Percentiles rank a stretch among this genome's conserved stretches.
phyloP scores from a whole-genome alignment of 2,329 filamentous ascomycete genomes.

The Penicillium brevicompactum region DNA sequence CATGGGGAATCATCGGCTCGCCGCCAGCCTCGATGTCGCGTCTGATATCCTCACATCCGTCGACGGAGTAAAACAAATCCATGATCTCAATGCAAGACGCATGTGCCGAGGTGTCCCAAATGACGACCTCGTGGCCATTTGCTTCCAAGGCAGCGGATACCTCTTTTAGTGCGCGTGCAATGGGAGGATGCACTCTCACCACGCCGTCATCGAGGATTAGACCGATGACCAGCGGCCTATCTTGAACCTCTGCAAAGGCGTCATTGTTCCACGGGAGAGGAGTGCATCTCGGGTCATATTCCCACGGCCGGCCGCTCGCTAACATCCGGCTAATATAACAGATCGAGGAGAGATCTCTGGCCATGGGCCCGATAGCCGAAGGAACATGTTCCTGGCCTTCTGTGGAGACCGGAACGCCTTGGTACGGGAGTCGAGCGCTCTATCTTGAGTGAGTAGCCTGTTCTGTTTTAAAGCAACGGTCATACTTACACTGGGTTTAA shows the following conservation, averaged over 20 bases:
- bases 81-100: constrained; percentile 58
- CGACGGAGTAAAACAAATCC: constrained; percentile 64
- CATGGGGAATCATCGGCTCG: constrained; percentile 62
- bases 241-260: constrained; percentile 44
- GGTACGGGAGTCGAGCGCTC: constrained; percentile 61
- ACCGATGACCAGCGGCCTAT: constrained; percentile 52
- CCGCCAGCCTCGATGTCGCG: constrained; percentile 56
- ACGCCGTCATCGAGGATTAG: constrained; percentile 57
- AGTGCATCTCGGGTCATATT: constrained; percentile 55
- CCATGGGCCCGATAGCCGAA: constrained; percentile 63
- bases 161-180: constrained; percentile 49
- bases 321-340: constrained; percentile 52
- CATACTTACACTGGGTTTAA: constrained; percentile 46
- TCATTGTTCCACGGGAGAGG: constrained; percentile 58
- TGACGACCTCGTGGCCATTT: constrained; percentile 58
- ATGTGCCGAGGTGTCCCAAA: constrained; percentile 57
- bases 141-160: constrained; percentile 39
- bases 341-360: constrained; percentile 55
- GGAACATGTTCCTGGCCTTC: constrained; percentile 67
- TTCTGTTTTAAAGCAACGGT: not conserved
- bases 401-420: constrained; percentile 61
- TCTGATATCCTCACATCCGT: constrained; percentile 65
- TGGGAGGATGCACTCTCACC: constrained; percentile 57
- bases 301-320: constrained; percentile 54
- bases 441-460: constrained; percentile 25